These are phyloP conservation scores for Spergularia bocconei DNA, from an alignment of 148 eudicot species.

Conservation along the genomic window DNA sequence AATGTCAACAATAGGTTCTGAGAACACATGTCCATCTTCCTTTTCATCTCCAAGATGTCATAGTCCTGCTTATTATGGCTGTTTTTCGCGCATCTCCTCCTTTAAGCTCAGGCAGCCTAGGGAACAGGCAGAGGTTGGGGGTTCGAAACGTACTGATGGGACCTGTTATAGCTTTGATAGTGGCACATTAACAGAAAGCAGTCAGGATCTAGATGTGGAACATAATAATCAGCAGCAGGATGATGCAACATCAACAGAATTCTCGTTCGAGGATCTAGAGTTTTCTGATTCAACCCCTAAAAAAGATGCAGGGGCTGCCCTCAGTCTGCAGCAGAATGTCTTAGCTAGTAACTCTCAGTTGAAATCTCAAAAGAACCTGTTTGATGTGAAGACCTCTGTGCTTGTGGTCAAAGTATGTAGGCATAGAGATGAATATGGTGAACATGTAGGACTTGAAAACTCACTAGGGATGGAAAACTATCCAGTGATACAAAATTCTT, in stretches of 20 bases:
- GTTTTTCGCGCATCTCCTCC: constrained; percentile 24
- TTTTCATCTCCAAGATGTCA: constrained; percentile 61
- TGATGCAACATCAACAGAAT: constrained; percentile 27
- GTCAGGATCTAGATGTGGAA: constrained; percentile 19
- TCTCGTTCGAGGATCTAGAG: constrained; percentile 28
- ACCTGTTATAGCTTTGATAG: not conserved
- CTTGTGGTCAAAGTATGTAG: constrained; percentile 37
- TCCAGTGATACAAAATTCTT: constrained; percentile 41
- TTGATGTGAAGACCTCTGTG: constrained; percentile 38
- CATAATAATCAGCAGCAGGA: constrained; percentile 13
- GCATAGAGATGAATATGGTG: constrained; percentile 36
- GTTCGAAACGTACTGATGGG: constrained; percentile 1
- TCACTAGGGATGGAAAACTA: constrained; percentile 33
- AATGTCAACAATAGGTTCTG: constrained; percentile 50
- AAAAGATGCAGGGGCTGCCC: constrained; percentile 10
- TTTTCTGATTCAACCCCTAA: constrained; percentile 18
- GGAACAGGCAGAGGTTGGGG: constrained; percentile 13
- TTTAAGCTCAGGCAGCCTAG: constrained; percentile 7
- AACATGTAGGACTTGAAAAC: constrained; percentile 26
- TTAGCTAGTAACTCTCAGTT: constrained; percentile 21
- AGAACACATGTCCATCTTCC: constrained; percentile 37
- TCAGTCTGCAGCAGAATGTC: constrained; percentile 1
- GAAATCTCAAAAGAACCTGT: constrained; percentile 32
- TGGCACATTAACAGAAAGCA: constrained; percentile 8
- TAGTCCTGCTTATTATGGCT: constrained; percentile 36